Percentiles rank a stretch among this genome's conserved stretches.
Conservation (phyloP, 371 early-diverging fungal species). For the Rhizomucor pusillus region DNA sequence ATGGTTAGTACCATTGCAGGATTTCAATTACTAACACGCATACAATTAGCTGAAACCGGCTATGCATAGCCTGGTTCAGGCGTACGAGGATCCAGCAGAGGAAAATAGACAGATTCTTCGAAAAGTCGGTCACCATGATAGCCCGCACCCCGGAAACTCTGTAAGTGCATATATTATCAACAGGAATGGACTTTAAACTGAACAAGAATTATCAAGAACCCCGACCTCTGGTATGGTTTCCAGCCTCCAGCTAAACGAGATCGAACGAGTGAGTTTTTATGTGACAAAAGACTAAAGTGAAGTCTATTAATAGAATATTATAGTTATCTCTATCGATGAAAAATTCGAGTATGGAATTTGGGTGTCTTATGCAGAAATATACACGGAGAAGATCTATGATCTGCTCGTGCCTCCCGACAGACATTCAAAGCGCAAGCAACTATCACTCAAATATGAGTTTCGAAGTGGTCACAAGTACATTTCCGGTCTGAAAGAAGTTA, state of each 20-base stretch:
- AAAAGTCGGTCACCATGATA: slow-evolving; percentile 7
- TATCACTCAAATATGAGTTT: slow-evolving; percentile 58
- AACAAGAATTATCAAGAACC: slow-evolving; percentile 10
- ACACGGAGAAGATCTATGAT: slow-evolving; percentile 84
- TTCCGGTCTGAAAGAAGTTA: slow-evolving; percentile 56
- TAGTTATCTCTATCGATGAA: slow-evolving; percentile 38
- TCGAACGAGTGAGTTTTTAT: slow-evolving; percentile 10
- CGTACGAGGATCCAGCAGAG: slow-evolving; percentile 27
- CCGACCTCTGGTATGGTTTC: slow-evolving; percentile 16
- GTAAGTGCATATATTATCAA: slow-evolving; percentile 5
- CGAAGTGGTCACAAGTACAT: slow-evolving; percentile 59
- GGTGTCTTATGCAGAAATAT: slow-evolving; percentile 81
- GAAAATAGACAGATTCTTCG: slow-evolving; percentile 32
- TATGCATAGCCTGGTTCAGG: slow-evolving; percentile 45
- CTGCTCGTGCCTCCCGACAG: slow-evolving; percentile 55
- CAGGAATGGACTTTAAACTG: not conserved
- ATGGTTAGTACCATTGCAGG: not conserved
- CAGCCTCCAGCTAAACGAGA: slow-evolving; percentile 12
- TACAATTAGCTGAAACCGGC: slow-evolving; percentile 36
- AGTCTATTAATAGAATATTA: not conserved
- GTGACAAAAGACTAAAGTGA: not conserved
- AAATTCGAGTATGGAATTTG: slow-evolving; percentile 68
- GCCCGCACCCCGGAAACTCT: slow-evolving; percentile 15
- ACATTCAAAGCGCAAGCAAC: slow-evolving; percentile 33
- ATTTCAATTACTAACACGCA: not conserved